phyloP scores from a whole-genome alignment of 139 green algal species.

The Auxenochlorella pyrenoidosa region DNA sequence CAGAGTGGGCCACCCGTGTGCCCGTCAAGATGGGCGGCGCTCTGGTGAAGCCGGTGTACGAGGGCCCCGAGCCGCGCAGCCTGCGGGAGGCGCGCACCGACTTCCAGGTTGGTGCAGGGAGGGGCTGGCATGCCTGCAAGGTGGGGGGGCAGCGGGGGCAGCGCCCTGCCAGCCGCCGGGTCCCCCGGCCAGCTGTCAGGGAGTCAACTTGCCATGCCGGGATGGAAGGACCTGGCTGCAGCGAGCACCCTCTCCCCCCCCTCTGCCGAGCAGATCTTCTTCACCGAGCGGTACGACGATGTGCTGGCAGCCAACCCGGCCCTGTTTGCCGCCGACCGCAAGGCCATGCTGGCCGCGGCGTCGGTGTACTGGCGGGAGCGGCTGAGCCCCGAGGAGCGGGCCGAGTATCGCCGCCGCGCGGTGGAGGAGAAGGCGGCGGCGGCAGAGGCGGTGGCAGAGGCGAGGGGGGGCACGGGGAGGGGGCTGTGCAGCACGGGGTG shows the following conservation, averaged over 20 bases:
- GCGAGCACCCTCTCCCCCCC: neutral
- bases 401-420: slow-evolving; percentile 18
- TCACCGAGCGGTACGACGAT: slow-evolving; percentile 14
- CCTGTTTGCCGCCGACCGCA: slow-evolving; percentile 18
- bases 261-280: slow-evolving; percentile 18
- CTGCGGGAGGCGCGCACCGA: slow-evolving; percentile 28
- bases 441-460: neutral
- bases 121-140: neutral
- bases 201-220: neutral
- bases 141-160: too few species aligned
- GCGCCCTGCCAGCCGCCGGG: too few species aligned
- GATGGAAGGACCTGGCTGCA: neutral
- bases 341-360: slow-evolving; percentile 6
- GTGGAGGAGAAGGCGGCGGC: slow-evolving; percentile 9
- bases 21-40: slow-evolving; percentile 31
- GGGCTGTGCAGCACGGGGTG: neutral
- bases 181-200: neutral
- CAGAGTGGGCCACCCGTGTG: slow-evolving; percentile 39
- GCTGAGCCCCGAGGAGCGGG: slow-evolving; percentile 35
- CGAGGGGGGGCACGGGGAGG: neutral
- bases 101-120: neutral
- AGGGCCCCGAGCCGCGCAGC: neutral
- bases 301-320: slow-evolving; percentile 32
- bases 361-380: slow-evolving; percentile 29
- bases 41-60: slow-evolving; percentile 26